These are phyloP conservation scores for Stenocarpella maydis DNA, from an alignment of 2,329 filamentous ascomycete genomes.

Conservation along the genomic window DNA sequence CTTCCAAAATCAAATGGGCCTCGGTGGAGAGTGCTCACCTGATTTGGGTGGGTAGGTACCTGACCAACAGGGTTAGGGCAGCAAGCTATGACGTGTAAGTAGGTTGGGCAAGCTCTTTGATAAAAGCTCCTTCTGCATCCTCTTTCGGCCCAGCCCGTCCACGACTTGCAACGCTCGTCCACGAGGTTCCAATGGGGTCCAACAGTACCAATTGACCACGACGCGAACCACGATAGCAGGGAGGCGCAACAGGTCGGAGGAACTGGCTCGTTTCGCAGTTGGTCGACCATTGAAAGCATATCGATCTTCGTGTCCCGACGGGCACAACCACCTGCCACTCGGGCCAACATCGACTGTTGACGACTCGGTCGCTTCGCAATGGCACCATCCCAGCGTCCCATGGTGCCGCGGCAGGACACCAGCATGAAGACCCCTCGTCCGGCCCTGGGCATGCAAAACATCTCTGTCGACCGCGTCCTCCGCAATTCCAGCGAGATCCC, in stretches of 20 bases:
- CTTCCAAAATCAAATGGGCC: background rate
- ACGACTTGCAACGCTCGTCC: background rate
- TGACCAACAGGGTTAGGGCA: conserved; percentile 5
- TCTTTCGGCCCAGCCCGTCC: background rate
- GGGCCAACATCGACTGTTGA: background rate
- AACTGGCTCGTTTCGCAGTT: background rate
- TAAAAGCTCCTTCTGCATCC: conserved; percentile 8
- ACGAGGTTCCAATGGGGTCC: background rate
- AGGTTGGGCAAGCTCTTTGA: background rate
- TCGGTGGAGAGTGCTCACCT: background rate
- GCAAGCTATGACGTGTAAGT: background rate
- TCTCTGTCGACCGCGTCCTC: conserved; percentile 93
- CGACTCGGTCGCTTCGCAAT: background rate
- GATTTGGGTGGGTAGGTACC: background rate
- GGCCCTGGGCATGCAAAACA: conserved; percentile 68
- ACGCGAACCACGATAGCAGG: background rate
- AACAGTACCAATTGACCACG: background rate
- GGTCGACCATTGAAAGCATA: background rate
- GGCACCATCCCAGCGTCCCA: conserved; percentile 37
- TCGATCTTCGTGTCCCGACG: background rate
- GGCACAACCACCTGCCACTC: background rate
- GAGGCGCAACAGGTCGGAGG: background rate
- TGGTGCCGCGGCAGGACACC: conserved; percentile 39
- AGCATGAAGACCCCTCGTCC: conserved; percentile 6
- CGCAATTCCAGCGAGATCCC: conserved; percentile 95